Base-by-base conservation (phyloP, 2,329 filamentous ascomycete species). In the Talaromyces amestolkiae region DNA sequence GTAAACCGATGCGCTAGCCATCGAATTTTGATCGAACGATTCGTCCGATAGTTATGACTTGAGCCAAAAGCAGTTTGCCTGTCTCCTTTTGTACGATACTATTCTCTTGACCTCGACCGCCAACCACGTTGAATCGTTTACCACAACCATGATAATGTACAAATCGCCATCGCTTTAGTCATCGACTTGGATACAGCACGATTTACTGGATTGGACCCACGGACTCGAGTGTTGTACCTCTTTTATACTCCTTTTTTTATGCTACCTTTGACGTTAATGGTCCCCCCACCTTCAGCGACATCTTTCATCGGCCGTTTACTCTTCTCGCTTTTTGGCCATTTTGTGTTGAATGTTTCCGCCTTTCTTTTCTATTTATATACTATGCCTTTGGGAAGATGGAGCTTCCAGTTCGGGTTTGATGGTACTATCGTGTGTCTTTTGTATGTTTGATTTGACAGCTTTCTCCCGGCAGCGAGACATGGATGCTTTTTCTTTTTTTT, bases 1-100 rank as follows among this genome's bases (percentile, higher is more conserved):
- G 83, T 91, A 89, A 74, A 51, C 10, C 72, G 59, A 74, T 73
- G 2, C 8, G 74, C 75, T 76, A 77, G 74, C 75, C 75, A 70
- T 71, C 73, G 69, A 72, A 73, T 72, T 72, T 72, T 71, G 69
- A 75, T 74, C 71, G 74, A 76, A 72, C 69, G 69, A 69, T 73
- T 74, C 69, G 69, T 69, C 59, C 71, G 70, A 75, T 73, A 73
- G 70, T 70, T 73, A 71, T 70, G 62, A 64, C 58, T 47, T 51
- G 53, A 64, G 53, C 63, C 61, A 67, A 67, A 67, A 67, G 61
- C 65, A 65, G 49, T 59, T 33, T 67, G 35, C 72, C 69, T 72
- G 71, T 72, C 71, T 72, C 72, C 73, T 73, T 65, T 65, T 78
- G 79, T 80, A 80, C 76, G 76, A 81, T 82, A 82, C 81, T 78